Percentiles rank a stretch among this genome's conserved stretches.
phyloP scores from a whole-genome alignment of 1,284 basidiomycete genomes.

The Pseudozyma tsukubaensis region DNA sequence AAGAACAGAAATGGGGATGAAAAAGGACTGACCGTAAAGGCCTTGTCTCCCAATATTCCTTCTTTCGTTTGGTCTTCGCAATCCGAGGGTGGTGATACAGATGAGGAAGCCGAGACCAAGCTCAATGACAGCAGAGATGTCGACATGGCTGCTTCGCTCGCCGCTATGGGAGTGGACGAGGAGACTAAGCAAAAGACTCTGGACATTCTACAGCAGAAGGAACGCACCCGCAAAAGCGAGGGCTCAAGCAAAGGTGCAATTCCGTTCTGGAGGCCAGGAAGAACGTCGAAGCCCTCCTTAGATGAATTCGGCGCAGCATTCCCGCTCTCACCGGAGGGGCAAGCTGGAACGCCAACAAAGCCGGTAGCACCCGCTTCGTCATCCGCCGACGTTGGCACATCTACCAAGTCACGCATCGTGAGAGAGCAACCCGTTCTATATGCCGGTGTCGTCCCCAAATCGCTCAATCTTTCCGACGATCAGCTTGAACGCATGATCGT shows the following conservation, averaged over 20 bases:
- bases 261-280: constrained; percentile 18
- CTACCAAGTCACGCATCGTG: too few species aligned
- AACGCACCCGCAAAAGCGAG: constrained; percentile 4
- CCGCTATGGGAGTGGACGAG: constrained; percentile 20
- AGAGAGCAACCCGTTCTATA: too few species aligned
- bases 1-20: constrained; percentile 4
- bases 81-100: constrained; percentile 25
- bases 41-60: constrained; percentile 41
- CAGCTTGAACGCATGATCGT: constrained; percentile 31
- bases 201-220: constrained; percentile 25
- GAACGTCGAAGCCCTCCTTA: too few species aligned
- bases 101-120: constrained; percentile 4
- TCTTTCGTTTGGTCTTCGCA: constrained; percentile 45
- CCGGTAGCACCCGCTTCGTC: too few species aligned
- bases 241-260: constrained; percentile 9
- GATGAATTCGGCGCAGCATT: too few species aligned
- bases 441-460: constrained; percentile 18
- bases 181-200: constrained; percentile 21
- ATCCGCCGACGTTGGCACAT: too few species aligned
- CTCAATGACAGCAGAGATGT: not conserved
- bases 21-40: constrained; percentile 26
- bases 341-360: too few species aligned
- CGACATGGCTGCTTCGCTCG: constrained; percentile 16
- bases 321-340: too few species aligned
- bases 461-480: constrained; percentile 14